A percentile compares a stretch with the other conserved stretches of the same genome.
phyloP scores from a whole-genome alignment of 108 stramenopile genomes.

The Fragilariopsis cylindrus region DNA sequence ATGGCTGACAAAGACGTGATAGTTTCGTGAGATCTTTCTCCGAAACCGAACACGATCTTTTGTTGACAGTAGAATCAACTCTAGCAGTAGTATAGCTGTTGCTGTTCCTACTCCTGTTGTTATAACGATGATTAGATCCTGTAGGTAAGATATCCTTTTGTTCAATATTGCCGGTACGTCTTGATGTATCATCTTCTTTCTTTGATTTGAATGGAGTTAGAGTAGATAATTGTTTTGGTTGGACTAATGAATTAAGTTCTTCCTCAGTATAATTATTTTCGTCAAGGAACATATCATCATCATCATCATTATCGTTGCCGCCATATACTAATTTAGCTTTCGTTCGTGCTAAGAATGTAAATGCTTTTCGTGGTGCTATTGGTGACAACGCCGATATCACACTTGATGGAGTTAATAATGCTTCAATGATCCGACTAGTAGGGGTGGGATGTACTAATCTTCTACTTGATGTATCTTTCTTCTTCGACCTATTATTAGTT shows the following conservation, averaged over 20 bases:
- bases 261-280: neutral
- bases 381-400: conserved; percentile 4
- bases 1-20: too few relatives aligned
- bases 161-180: too few relatives aligned
- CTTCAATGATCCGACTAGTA: neutral
- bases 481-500: neutral
- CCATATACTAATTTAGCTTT: neutral
- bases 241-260: conserved; percentile 2
- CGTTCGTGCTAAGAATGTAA: conserved; percentile 23
- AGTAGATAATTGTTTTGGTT: neutral
- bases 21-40: too few relatives aligned
- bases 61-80: too few relatives aligned
- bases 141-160: too few relatives aligned
- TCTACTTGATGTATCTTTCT: neutral
- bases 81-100: too few relatives aligned
- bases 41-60: too few relatives aligned
- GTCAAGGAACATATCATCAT: neutral
- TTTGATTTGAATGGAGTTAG: conserved; percentile 4
- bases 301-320: neutral
- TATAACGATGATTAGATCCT: too few relatives aligned
- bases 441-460: neutral
- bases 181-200: neutral
- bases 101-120: too few relatives aligned
- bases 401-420: neutral
- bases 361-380: conserved; percentile 20